These are phyloP conservation scores for Cunninghamia lanceolata DNA, from an alignment of 75 land plant genomes.

Conservation along the genomic window DNA sequence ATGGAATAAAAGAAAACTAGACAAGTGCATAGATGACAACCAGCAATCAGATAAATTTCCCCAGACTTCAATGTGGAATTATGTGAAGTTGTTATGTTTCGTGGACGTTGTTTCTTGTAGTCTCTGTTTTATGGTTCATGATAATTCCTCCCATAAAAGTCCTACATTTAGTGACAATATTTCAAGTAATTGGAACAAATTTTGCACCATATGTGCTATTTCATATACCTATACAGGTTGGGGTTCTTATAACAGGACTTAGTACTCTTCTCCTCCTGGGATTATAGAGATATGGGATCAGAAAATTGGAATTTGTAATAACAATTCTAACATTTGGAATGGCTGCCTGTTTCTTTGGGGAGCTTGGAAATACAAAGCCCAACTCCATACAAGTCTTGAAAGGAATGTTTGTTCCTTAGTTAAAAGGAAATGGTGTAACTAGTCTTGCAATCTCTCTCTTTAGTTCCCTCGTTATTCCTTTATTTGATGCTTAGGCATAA, in stretches of 20 bases:
- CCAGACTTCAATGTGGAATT: not conserved
- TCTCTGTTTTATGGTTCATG: too few relatives aligned
- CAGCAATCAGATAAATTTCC: not conserved
- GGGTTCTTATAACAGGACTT: conserved; percentile 76
- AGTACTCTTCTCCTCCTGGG: conserved; percentile 77
- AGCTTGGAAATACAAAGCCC: conserved; percentile 61
- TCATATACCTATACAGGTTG: conserved; percentile 68
- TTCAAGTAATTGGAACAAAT: conserved; percentile 39
- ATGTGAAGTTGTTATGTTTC: too few relatives aligned
- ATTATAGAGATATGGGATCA: conserved; percentile 64
- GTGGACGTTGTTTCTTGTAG: too few relatives aligned
- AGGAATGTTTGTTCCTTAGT: conserved; percentile 48
- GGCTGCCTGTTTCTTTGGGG: conserved; percentile 42
- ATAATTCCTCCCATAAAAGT: too few relatives aligned
- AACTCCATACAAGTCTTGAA: conserved; percentile 30
- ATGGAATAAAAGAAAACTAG: not conserved
- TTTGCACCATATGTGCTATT: conserved; percentile 32
- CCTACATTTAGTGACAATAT: too few relatives aligned
- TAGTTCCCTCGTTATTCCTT: conserved; percentile 72
- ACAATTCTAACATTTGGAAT: conserved; percentile 23
- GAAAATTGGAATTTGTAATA: conserved; percentile 37
- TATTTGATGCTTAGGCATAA: not conserved
- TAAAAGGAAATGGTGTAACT: conserved; percentile 31
- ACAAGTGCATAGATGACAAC: not conserved
- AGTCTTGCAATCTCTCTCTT: conserved; percentile 33